These are phyloP conservation scores for Neurospora tetraspora DNA, from an alignment of 495 filamentous ascomycete genomes.

Conservation along the genomic window DNA sequence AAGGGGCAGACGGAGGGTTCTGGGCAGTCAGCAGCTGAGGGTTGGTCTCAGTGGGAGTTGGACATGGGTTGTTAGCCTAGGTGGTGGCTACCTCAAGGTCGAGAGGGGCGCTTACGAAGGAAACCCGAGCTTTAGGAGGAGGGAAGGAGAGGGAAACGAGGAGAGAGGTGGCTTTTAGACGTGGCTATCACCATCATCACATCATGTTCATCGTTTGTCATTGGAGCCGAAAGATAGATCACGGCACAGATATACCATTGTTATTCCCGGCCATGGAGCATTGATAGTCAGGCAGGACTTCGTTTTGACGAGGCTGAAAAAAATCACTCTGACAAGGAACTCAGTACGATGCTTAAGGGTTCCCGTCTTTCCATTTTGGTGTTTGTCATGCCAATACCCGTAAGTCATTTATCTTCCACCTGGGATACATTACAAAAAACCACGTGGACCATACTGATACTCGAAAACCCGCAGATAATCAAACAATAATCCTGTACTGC, in stretches of 20 bases:
- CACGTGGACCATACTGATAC: background rate
- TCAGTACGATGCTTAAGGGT: background rate
- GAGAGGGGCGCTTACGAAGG: background rate
- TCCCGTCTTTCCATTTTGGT: background rate
- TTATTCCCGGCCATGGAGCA: background rate
- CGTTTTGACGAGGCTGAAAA: background rate
- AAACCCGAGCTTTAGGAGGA: background rate
- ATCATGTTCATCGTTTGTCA: background rate
- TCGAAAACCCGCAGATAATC: background rate
- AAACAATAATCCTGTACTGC: background rate
- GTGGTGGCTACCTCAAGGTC: background rate
- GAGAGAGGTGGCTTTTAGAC: background rate
- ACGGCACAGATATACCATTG: background rate
- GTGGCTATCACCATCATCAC: background rate
- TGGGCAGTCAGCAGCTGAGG: background rate
- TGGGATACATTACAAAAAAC: background rate
- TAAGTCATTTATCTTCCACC: background rate
- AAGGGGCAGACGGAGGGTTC: background rate
- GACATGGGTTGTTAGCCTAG: background rate
- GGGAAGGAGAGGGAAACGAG: background rate
- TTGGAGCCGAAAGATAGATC: background rate
- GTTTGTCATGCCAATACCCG: background rate
- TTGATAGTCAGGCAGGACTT: background rate
- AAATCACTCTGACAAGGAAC: background rate
- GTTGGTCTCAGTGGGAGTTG: background rate